Evolutionary conservation across 2,329 filamentous ascomycete genomes (phyloP).

Genomic region (Purpureocillium takamizusanense): DNA sequence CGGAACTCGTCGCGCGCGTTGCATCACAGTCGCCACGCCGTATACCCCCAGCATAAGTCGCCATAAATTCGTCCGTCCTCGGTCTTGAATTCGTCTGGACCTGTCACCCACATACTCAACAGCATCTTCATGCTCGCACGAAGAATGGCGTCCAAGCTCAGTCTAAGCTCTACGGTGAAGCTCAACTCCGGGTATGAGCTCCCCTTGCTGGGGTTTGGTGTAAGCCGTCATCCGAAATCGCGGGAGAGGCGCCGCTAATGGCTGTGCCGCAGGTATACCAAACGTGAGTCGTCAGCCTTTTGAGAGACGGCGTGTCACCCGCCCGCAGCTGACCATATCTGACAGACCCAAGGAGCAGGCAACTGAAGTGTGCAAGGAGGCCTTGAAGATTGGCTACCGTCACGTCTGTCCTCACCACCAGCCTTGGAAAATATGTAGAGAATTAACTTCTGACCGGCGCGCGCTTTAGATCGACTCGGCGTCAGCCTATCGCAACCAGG

Average conservation of each 20-base stretch:
- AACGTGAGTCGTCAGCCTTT: conserved; percentile 28
- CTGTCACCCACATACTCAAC: not conserved
- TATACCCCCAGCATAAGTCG: too few relatives aligned
- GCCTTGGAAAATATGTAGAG: too few relatives aligned
- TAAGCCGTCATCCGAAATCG: conserved; percentile 20
- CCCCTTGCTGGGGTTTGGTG: conserved; percentile 44
- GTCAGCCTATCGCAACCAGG: conserved; percentile 42
- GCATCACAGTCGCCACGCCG: too few relatives aligned
- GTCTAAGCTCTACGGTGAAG: conserved; percentile 38
- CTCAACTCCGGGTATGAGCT: conserved; percentile 46
- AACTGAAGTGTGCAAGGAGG: conserved; percentile 31
- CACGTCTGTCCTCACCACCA: conserved; percentile 30
- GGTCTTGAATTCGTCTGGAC: too few relatives aligned
- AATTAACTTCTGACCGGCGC: too few relatives aligned
- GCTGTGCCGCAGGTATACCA: conserved; percentile 35
- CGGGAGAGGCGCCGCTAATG: conserved; percentile 1
- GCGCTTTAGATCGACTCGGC: conserved; percentile 42
- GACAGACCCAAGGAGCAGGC: conserved; percentile 19
- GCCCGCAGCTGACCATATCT: too few relatives aligned
- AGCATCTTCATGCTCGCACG: conserved; percentile 6
- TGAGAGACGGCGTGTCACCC: too few relatives aligned
- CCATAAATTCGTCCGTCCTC: too few relatives aligned
- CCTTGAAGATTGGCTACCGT: conserved; percentile 42
- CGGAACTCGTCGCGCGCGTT: too few relatives aligned
- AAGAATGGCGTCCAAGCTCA: conserved; percentile 37